Conservation (phyloP, 2,329 filamentous ascomycete species). For the Metarhizium guizhouense region DNA sequence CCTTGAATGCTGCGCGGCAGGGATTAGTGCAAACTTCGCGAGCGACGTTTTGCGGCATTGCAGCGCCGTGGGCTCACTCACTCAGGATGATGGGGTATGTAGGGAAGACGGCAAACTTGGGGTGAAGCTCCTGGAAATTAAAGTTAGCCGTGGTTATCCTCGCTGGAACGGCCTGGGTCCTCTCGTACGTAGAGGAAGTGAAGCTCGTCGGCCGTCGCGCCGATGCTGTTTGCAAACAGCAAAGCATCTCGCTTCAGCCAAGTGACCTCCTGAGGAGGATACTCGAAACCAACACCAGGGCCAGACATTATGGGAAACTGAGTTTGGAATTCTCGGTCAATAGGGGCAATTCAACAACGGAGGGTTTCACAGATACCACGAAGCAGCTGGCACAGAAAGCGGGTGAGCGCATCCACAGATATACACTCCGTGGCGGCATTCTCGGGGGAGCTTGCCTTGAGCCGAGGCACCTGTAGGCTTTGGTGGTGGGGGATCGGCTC, state of each 20-base stretch:
- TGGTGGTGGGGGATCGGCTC: not conserved
- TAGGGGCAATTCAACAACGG: not conserved
- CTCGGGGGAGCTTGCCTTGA: not conserved
- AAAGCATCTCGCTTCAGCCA: constrained; percentile 86
- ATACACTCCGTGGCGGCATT: not conserved
- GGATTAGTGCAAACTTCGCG: not conserved
- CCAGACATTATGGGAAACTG: constrained; percentile 24
- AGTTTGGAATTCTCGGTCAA: not conserved
- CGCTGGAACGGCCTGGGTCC: no score
- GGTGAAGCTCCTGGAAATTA: constrained; percentile 64
- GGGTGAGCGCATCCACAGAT: not conserved
- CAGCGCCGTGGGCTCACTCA: constrained; percentile 28
- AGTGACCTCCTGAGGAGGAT: constrained; percentile 63
- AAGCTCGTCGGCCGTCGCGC: constrained; percentile 75
- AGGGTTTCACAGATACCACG: not conserved
- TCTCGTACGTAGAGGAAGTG: constrained; percentile 77
- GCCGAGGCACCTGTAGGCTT: constrained; percentile 1
- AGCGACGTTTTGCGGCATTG: not conserved
- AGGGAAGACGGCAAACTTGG: constrained; percentile 78
- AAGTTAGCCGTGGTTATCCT: not conserved
- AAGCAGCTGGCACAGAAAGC: not conserved
- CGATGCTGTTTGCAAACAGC: constrained; percentile 86
- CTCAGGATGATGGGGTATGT: constrained; percentile 78
- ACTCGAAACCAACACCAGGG: constrained; percentile 67
- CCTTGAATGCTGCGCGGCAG: constrained; percentile 57